These are phyloP conservation scores for Penicillium griseofulvum DNA, from an alignment of 2,329 filamentous ascomycete species.

Conservation along the genomic window DNA sequence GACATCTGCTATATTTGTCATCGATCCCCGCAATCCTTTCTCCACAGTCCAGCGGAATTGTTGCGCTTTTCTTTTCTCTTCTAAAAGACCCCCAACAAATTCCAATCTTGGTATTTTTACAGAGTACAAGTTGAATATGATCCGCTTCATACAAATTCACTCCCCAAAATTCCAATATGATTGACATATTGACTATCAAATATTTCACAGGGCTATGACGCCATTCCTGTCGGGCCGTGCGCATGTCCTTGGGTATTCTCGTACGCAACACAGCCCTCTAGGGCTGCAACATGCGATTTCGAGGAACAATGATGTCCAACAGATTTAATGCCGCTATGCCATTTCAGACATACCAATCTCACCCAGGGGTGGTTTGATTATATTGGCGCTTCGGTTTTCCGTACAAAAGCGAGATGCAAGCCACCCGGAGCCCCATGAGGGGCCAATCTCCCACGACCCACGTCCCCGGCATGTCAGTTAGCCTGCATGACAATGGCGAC, in stretches of 20 bases:
- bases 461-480: not conserved
- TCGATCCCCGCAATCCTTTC: slow-evolving; percentile 5
- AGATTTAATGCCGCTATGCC: not conserved
- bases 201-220: not conserved
- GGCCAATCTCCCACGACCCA: not conserved
- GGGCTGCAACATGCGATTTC: not conserved
- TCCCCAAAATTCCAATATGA: not conserved
- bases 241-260: not conserved
- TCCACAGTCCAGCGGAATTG: not conserved
- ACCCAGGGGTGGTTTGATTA: not conserved
- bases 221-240: not conserved
- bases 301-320: not conserved
- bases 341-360: not conserved
- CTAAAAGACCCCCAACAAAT: not conserved
- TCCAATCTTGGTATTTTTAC: not conserved
- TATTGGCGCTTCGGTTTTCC: not conserved
- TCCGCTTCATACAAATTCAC: not conserved
- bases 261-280: not conserved
- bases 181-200: not conserved
- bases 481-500: not conserved
- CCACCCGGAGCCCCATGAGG: slow-evolving; percentile 6
- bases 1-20: slow-evolving; percentile 3
- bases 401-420: not conserved
- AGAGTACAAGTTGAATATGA: too few species aligned
- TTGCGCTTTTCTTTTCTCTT: not conserved